phyloP scores from a whole-genome alignment of 2,329 filamentous ascomycete genomes.

The Pyrenophora graminea region DNA sequence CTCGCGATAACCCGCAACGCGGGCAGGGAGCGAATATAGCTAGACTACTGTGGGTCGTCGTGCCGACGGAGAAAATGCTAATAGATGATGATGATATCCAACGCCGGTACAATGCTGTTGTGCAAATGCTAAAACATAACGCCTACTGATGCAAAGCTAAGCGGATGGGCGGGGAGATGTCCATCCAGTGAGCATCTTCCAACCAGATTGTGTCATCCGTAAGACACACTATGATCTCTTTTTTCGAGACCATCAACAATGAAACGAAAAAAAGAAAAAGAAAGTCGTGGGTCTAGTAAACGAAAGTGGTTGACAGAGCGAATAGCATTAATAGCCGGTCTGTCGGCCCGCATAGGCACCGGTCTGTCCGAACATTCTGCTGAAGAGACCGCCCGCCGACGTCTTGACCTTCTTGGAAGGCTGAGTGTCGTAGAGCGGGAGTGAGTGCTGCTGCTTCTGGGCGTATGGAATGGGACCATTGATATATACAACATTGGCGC shows the following conservation, averaged over 20 bases:
- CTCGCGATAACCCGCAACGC: conserved; percentile 10
- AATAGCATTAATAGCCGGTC: conserved; percentile 37
- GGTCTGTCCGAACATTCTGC: conserved; percentile 42
- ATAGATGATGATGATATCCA: conserved; percentile 10
- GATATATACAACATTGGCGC: conserved; percentile 52
- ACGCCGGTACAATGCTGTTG: conserved; percentile 13
- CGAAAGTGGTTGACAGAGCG: conserved; percentile 29
- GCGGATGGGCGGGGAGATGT: conserved; percentile 10
- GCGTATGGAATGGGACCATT: conserved; percentile 34
- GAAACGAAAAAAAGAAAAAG: conserved; percentile 12
- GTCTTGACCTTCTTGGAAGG: conserved; percentile 48
- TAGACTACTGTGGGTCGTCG: conserved; percentile 3
- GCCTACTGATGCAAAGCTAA: conserved; percentile 11
- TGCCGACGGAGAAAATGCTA: conserved; percentile 2
- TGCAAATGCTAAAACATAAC: conserved; percentile 15
- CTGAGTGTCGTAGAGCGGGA: conserved; percentile 47
- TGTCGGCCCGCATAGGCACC: conserved; percentile 35
- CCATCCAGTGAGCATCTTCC: conserved; percentile 17
- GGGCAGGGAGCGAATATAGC: conserved; percentile 8
- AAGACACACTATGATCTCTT: background rate
- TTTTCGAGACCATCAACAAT: background rate
- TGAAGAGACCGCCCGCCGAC: conserved; percentile 44
- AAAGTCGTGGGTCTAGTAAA: conserved; percentile 26
- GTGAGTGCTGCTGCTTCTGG: conserved; percentile 40
- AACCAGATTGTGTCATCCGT: conserved; percentile 10